Conservation (phyloP, 768 basidiomycete species). For the Russula ochroleuca region DNA sequence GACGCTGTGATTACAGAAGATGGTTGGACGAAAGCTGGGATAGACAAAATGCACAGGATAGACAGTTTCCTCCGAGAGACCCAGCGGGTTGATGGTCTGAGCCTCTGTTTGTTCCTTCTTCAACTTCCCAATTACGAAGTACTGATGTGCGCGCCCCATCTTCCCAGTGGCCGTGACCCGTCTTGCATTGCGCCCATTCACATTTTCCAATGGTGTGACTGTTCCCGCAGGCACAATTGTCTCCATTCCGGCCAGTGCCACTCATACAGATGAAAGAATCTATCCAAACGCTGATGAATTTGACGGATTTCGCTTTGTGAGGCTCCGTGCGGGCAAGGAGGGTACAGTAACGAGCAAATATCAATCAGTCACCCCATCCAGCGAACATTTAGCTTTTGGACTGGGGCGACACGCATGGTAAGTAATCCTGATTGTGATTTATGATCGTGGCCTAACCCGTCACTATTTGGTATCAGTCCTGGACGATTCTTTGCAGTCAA, state of each 20-base stretch:
- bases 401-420: neutral
- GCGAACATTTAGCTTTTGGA: too few species aligned
- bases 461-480: too few species aligned
- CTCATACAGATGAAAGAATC: conserved; percentile 39
- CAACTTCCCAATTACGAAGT: too few species aligned
- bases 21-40: conserved; percentile 13
- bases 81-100: conserved; percentile 29
- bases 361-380: neutral
- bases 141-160: neutral
- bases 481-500: neutral
- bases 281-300: conserved; percentile 44
- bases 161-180: conserved; percentile 28
- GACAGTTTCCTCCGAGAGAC: conserved; percentile 38
- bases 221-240: conserved; percentile 40
- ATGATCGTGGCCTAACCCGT: neutral
- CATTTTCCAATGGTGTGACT: conserved; percentile 37
- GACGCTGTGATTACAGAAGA: conserved; percentile 20
- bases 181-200: conserved; percentile 30
- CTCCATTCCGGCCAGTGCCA: conserved; percentile 32
- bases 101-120: neutral
- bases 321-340: conserved; percentile 28
- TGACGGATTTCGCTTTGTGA: conserved; percentile 33
- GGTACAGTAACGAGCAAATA: neutral
- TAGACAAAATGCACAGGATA: conserved; percentile 32
- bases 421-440: neutral